phyloP scores from a whole-genome alignment of 768 basidiomycete species.

The Pisolithus sp. region DNA sequence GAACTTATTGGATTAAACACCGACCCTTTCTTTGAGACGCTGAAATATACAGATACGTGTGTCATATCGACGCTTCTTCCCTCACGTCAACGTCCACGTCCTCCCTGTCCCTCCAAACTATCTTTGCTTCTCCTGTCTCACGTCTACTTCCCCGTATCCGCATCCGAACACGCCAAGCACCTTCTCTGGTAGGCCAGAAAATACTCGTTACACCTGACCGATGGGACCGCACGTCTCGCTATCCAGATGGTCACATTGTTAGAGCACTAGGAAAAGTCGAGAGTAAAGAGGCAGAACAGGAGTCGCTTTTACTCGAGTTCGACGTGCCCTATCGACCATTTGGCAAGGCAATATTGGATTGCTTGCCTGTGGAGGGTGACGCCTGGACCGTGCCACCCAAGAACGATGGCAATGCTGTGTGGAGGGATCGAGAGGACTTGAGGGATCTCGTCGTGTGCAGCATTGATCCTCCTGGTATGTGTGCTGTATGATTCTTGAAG shows the following conservation, averaged over 20 bases:
- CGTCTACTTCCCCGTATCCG: constrained; percentile 89
- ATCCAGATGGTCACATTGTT: constrained; percentile 97
- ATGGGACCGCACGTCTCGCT: constrained; percentile 82
- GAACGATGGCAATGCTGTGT: constrained; percentile 41
- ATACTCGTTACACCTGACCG: constrained; percentile 93
- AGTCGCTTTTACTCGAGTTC: constrained; percentile 87
- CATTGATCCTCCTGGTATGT: constrained; percentile 88
- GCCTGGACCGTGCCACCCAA: constrained; percentile 89
- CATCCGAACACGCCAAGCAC: constrained; percentile 90
- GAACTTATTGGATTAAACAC: neutral
- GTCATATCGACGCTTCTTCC: constrained; percentile 88
- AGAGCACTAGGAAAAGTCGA: constrained; percentile 86
- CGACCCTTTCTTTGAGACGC: neutral
- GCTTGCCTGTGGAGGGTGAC: constrained; percentile 85
- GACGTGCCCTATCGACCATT: constrained; percentile 96
- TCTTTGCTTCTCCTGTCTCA: constrained; percentile 92
- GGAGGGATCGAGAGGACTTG: constrained; percentile 85
- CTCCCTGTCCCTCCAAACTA: constrained; percentile 80
- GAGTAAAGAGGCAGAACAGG: constrained; percentile 94
- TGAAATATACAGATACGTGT: constrained; percentile 62
- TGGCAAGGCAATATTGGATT: constrained; percentile 89
- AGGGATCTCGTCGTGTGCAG: constrained; percentile 85
- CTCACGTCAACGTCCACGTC: constrained; percentile 72
- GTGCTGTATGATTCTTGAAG: neutral
- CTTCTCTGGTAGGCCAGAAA: constrained; percentile 82